Evolutionary conservation across 164 flowering plant species (phyloP).

Genomic region (Macadamia tetraphylla): DNA sequence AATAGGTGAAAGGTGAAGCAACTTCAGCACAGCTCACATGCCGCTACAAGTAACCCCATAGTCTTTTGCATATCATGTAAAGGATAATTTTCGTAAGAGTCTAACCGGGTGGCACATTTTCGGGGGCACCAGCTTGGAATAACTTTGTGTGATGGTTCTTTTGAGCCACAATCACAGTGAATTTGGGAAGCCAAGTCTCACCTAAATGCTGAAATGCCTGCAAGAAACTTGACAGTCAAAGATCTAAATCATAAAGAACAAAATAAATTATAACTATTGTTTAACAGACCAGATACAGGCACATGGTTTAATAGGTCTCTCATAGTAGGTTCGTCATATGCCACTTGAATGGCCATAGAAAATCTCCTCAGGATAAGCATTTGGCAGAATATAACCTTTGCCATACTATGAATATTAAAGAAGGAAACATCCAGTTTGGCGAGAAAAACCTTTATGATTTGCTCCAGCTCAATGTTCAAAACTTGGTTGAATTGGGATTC

Average conservation of each 20-base stretch:
- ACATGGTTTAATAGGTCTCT: background rate
- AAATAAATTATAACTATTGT: background rate
- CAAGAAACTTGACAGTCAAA: background rate
- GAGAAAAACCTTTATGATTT: slow-evolving; percentile 57
- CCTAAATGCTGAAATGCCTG: slow-evolving; percentile 69
- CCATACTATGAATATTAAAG: no score
- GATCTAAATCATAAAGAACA: background rate
- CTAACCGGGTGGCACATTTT: slow-evolving; percentile 82
- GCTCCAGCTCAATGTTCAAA: slow-evolving; percentile 66
- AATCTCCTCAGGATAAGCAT: no score
- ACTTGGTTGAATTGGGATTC: slow-evolving; percentile 83
- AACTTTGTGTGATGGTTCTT: slow-evolving; percentile 80
- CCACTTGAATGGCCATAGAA: no score
- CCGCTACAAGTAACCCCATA: background rate
- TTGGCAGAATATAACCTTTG: no score
- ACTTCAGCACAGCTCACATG: background rate
- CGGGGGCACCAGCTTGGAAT: slow-evolving; percentile 48
- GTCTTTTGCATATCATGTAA: no score
- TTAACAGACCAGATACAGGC: background rate
- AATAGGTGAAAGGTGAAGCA: background rate
- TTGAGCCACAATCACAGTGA: slow-evolving; percentile 76
- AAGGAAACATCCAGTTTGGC: background rate
- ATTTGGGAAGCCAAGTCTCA: slow-evolving; percentile 58
- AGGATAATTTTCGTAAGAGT: background rate
- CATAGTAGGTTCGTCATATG: background rate